Evolutionary conservation across 768 basidiomycete species (phyloP), one percentile per base, ranked within the genome.

Genomic region (Lactarius deliciosus): DNA sequence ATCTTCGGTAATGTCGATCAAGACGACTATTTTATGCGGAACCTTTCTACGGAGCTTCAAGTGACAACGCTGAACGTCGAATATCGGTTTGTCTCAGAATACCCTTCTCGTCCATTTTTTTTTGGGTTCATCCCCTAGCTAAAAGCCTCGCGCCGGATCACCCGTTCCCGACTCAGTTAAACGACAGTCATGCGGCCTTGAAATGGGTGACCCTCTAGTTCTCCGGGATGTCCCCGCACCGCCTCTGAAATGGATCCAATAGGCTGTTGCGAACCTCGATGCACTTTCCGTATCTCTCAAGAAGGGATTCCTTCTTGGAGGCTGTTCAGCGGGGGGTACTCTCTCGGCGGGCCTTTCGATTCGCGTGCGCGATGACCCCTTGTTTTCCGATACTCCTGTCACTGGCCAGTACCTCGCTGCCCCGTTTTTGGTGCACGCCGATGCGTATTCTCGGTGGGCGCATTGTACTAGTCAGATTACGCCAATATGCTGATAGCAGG

Each of bases 291-390:
- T 60, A 1, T 66, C 64, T 47, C 60, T 71, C 38, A 36, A 47
- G 7, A 74, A 73, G 38, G 75, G 72, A 7, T 71, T 74, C 43
- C 63, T 76, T 25, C 47, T 76, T 40, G 73, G 64, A 0, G 76
- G 74, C 9, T 57, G 60, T 18, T 76, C 74, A 0, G 68, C 72
- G 0, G 75, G 76, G 1, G 75, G 59, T 1, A 70, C 73, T 8
- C 43, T 73, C 25, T 66, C 74, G 20, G 72, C 73, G 4, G 68
- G 59, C 6, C 36, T 75, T 6, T 68, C 72, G 3, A 72, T 70
- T 47, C 69, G 67, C 43, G 72, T 72, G 8, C 69, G 69, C 16
- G 71, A 71, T 30, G 73, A 76, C 38, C 64, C 69, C 5, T 61
- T 66, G 63, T 73, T 76, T 58, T 16, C 34, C 3, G 50, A 55